Evolutionary conservation across 2,329 filamentous ascomycete species (phyloP).

Genomic region (Trichoderma simmonsii): DNA sequence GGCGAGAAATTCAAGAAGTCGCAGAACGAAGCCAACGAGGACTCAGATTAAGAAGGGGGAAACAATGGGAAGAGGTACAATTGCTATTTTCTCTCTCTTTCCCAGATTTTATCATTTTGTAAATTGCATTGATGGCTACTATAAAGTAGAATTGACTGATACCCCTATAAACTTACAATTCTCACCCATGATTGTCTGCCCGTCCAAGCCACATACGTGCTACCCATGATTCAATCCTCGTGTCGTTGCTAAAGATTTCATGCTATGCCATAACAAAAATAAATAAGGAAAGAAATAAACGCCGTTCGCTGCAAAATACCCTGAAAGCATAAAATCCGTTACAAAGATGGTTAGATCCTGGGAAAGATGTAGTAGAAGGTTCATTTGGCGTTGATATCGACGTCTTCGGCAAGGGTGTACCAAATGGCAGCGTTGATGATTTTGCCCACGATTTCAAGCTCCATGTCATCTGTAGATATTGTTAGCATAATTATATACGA

Average conservation of each 20-base stretch:
- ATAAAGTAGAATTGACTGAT: conserved; percentile 7
- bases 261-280: neutral
- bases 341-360: neutral
- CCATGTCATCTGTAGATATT: conserved; percentile 49
- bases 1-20: conserved; percentile 74
- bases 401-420: conserved; percentile 53
- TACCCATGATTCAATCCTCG: neutral
- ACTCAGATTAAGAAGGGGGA: conserved; percentile 31
- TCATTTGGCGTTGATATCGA: conserved; percentile 32
- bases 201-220: neutral
- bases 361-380: neutral
- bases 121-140: neutral
- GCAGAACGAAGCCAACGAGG: conserved; percentile 50
- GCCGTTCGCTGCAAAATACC: neutral
- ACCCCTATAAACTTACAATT: conserved; percentile 12
- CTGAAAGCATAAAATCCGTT: neutral
- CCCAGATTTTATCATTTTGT: neutral
- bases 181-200: neutral
- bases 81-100: neutral
- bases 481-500: too few relatives aligned
- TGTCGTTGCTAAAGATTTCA: neutral
- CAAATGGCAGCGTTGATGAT: conserved; percentile 74
- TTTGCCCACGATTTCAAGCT: conserved; percentile 63
- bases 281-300: neutral
- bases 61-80: neutral